Percentiles rank a stretch among this genome's conserved stretches.
Conservation (phyloP, 2,329 filamentous ascomycete genomes). For the Lachnellula subtilissima region DNA sequence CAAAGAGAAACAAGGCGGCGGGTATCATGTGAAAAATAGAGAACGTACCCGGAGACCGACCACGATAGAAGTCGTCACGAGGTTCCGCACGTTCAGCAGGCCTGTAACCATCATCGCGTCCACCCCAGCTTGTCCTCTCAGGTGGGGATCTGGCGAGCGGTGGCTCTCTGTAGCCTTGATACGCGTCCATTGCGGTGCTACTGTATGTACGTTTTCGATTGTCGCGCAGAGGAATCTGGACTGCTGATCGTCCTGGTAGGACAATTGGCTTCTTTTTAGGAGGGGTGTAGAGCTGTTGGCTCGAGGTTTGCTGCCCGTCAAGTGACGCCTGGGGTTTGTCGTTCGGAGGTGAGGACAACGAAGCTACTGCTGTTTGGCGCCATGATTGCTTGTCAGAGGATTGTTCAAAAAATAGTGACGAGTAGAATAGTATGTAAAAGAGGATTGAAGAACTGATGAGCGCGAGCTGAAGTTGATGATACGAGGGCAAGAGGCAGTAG, state of each 20-base stretch:
- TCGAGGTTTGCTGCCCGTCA: slow-evolving; percentile 26
- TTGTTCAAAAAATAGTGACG: slow-evolving; percentile 23
- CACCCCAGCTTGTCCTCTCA: slow-evolving; percentile 31
- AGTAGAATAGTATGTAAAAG: slow-evolving; percentile 8
- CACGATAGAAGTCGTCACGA: slow-evolving; percentile 58
- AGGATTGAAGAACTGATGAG: slow-evolving; percentile 8
- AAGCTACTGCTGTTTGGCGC: slow-evolving; percentile 33
- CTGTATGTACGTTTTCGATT: not conserved
- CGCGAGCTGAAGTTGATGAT: slow-evolving; percentile 1
- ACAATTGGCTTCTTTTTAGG: slow-evolving; percentile 16
- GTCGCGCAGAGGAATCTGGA: slow-evolving; percentile 2
- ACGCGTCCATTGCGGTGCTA: slow-evolving; percentile 26
- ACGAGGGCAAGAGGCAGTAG: slow-evolving; percentile 2
- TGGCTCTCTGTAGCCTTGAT: slow-evolving; percentile 30
- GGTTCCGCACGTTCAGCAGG: slow-evolving; percentile 37
- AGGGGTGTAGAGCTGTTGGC: slow-evolving; percentile 9
- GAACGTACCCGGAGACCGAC: slow-evolving; percentile 65
- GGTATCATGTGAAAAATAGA: not conserved
- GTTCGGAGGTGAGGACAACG: slow-evolving; percentile 19
- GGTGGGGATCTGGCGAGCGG: slow-evolving; percentile 29
- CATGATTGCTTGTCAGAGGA: slow-evolving; percentile 36
- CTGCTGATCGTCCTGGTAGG: slow-evolving; percentile 8
- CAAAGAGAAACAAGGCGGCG: not conserved
- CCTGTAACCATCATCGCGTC: slow-evolving; percentile 30
- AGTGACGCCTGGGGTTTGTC: slow-evolving; percentile 27